Evolutionary conservation across 352 stramenopile genomes (phyloP).

Genomic region (Globisporangium uncinulatum): DNA sequence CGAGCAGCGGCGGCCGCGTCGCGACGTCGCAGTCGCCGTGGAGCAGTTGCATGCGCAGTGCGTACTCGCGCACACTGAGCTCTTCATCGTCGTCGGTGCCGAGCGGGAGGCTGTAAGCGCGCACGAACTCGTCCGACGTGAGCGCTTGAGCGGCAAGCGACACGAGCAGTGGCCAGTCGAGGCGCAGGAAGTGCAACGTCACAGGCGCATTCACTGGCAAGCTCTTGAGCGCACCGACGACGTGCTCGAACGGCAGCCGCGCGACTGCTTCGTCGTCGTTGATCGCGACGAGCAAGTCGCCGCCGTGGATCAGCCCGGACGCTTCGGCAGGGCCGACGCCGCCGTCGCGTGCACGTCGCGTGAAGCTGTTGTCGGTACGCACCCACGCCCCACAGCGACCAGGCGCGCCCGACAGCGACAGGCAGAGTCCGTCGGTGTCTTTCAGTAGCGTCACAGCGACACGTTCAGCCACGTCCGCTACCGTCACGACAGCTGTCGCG

Average conservation of each 20-base stretch:
- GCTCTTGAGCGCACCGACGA: conserved; percentile 58
- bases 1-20: conserved; percentile 49
- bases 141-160: conserved; percentile 45
- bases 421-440: conserved; percentile 59
- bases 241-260: conserved; percentile 61
- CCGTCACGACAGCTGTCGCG: not conserved
- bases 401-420: conserved; percentile 71
- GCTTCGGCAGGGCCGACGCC: conserved; percentile 56
- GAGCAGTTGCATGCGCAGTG: conserved; percentile 69
- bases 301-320: conserved; percentile 45
- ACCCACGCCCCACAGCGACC: conserved; percentile 76
- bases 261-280: conserved; percentile 48
- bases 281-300: conserved; percentile 68
- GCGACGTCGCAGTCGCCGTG: conserved; percentile 62
- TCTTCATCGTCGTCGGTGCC: conserved; percentile 40
- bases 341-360: conserved; percentile 31
- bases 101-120: conserved; percentile 38
- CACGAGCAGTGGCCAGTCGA: conserved; percentile 57
- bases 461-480: conserved; percentile 27
- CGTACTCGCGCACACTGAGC: conserved; percentile 69
- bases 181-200: conserved; percentile 45
- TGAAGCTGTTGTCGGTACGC: conserved; percentile 72
- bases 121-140: conserved; percentile 36
- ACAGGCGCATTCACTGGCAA: conserved; percentile 39
- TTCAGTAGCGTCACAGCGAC: conserved; percentile 52